Conservation (phyloP, 345 rosid genomes). For the Microthlaspi erraticum region DNA sequence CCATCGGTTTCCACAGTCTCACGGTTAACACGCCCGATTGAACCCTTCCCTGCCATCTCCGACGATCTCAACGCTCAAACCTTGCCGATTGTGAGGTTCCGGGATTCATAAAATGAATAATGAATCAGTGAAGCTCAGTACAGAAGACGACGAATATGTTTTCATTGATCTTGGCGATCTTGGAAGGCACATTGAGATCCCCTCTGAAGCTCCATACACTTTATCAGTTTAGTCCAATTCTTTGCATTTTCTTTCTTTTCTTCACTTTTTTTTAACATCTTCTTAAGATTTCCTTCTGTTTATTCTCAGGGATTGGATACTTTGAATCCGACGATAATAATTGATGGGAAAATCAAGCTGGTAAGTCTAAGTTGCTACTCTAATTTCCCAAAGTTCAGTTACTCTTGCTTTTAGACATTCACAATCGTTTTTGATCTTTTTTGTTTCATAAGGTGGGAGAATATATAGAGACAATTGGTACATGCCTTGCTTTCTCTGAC, state of each 20-base stretch:
- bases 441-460: constrained; percentile 50
- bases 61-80: too few species aligned
- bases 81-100: too few species aligned
- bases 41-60: too few species aligned
- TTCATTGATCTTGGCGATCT: constrained; percentile 64
- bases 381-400: background rate
- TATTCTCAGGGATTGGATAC: constrained; percentile 63
- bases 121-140: constrained; percentile 24
- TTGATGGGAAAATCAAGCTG: constrained; percentile 61
- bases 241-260: background rate
- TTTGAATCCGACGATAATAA: constrained; percentile 55
- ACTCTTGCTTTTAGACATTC: background rate
- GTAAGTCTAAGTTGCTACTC: constrained; percentile 34
- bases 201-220: constrained; percentile 55
- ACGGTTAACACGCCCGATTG: too few species aligned
- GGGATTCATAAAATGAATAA: too few species aligned
- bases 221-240: constrained; percentile 48
- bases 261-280: background rate
- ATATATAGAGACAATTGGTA: constrained; percentile 67
- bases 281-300: background rate
- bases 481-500: constrained; percentile 50
- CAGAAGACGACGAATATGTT: constrained; percentile 48
- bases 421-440: constrained; percentile 7
- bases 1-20: too few species aligned
- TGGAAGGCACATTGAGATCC: constrained; percentile 53